phyloP scores from a whole-genome alignment of 1,139 yeast species.

The Debaryomycetaceae sp. region DNA sequence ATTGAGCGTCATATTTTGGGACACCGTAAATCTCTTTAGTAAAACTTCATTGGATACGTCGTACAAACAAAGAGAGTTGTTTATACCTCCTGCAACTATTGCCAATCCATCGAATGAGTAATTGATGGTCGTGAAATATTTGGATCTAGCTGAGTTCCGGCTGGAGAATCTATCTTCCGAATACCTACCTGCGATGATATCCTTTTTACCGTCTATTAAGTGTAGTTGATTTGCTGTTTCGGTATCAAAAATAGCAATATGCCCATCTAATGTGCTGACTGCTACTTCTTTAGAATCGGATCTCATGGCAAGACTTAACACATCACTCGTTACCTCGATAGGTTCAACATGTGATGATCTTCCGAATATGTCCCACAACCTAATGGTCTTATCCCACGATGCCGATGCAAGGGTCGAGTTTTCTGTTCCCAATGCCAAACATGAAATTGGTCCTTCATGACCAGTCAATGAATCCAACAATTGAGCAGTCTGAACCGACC shows the following conservation, averaged over 20 bases:
- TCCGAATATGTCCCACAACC: constrained; percentile 91
- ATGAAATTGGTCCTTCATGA: constrained; percentile 94
- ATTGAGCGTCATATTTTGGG: constrained; percentile 84
- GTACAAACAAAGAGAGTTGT: constrained; percentile 85
- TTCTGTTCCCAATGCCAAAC: constrained; percentile 81
- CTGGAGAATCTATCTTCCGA: constrained; percentile 78
- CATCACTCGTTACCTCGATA: constrained; percentile 79
- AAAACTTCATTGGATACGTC: constrained; percentile 87
- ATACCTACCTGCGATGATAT: constrained; percentile 84
- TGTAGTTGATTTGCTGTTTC: constrained; percentile 80
- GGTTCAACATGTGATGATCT: constrained; percentile 89
- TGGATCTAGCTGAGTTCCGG: constrained; percentile 78
- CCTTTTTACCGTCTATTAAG: constrained; percentile 81
- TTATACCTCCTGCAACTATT: constrained; percentile 89
- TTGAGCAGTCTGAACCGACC: constrained; percentile 98
- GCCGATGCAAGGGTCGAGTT: constrained; percentile 81
- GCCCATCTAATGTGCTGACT: constrained; percentile 87
- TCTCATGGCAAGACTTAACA: constrained; percentile 77
- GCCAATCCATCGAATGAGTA: constrained; percentile 90
- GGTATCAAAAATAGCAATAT: constrained; percentile 77
- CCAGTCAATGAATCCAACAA: constrained; percentile 83
- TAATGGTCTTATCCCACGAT: constrained; percentile 93
- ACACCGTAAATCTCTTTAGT: constrained; percentile 75
- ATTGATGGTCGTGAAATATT: constrained; percentile 74
- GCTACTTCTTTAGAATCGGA: constrained; percentile 93